phyloP scores from a whole-genome alignment of 352 stramenopile species.

The Peronospora tabacina region DNA sequence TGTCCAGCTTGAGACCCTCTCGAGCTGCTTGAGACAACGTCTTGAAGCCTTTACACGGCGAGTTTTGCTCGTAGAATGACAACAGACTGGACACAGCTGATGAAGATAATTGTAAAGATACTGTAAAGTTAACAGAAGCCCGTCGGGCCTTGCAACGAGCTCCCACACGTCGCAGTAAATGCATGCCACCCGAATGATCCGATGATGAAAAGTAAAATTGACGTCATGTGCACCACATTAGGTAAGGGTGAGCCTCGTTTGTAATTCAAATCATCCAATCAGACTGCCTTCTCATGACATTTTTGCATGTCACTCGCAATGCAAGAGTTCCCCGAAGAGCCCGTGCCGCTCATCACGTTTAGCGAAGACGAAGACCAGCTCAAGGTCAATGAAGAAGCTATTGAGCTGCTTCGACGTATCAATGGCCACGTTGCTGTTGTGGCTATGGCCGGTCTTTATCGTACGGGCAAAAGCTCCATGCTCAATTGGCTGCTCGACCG shows the following conservation, averaged over 20 bases:
- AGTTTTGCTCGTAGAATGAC: constrained; percentile 10
- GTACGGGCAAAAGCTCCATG: constrained; percentile 84
- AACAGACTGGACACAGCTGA: constrained; percentile 16
- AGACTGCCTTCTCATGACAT: not conserved
- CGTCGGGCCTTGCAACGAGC: constrained; percentile 15
- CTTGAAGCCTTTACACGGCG: constrained; percentile 8
- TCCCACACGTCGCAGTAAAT: constrained; percentile 38
- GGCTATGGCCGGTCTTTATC: constrained; percentile 80
- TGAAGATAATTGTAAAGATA: constrained; percentile 1
- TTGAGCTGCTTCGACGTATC: constrained; percentile 58
- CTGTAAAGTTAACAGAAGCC: constrained; percentile 6
- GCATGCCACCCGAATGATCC: constrained; percentile 28
- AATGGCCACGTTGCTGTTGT: constrained; percentile 71
- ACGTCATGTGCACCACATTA: constrained; percentile 4
- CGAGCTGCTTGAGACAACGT: constrained; percentile 8
- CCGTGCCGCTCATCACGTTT: constrained; percentile 82
- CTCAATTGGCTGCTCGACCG: constrained; percentile 81
- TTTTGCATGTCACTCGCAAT: constrained; percentile 14
- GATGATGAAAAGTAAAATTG: no score
- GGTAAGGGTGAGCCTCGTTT: no score
- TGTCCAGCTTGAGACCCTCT: constrained; percentile 18
- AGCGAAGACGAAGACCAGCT: constrained; percentile 74
- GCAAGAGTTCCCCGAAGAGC: constrained; percentile 60
- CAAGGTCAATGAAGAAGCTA: constrained; percentile 71
- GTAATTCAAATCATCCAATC: constrained; percentile 10